Evolutionary conservation across 768 basidiomycete species (phyloP).

Genomic region (Xerocomellus dryophilus): DNA sequence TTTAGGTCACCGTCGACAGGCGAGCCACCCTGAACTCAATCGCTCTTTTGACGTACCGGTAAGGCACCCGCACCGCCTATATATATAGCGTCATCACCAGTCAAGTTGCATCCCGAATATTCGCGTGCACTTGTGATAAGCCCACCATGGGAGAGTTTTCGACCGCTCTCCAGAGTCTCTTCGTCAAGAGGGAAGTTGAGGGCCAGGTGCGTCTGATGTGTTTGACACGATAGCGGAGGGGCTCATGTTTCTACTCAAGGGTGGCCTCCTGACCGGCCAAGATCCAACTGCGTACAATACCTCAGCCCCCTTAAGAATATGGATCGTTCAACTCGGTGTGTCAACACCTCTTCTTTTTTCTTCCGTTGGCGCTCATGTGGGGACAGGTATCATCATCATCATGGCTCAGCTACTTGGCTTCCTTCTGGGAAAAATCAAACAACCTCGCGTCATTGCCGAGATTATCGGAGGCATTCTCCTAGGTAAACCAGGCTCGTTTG

Average conservation of each 20-base stretch:
- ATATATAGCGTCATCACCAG: not conserved
- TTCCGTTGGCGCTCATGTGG: not conserved
- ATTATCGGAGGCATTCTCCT: slow-evolving; percentile 88
- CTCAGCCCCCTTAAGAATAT: slow-evolving; percentile 68
- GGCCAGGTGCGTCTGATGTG: slow-evolving; percentile 25
- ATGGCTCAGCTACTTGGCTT: slow-evolving; percentile 75
- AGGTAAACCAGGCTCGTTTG: slow-evolving; percentile 43
- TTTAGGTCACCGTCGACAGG: not conserved
- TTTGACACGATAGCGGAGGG: not conserved
- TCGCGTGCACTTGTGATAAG: not conserved
- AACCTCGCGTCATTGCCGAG: slow-evolving; percentile 93
- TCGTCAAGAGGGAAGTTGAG: slow-evolving; percentile 20
- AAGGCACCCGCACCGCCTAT: not conserved
- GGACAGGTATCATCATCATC: slow-evolving; percentile 68
- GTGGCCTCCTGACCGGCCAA: slow-evolving; percentile 72
- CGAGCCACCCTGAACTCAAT: too few species aligned
- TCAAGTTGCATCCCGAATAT: too few species aligned
- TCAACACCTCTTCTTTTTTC: slow-evolving; percentile 3
- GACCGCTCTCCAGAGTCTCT: slow-evolving; percentile 18
- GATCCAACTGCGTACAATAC: slow-evolving; percentile 65
- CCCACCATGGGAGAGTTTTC: slow-evolving; percentile 41
- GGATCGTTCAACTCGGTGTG: slow-evolving; percentile 74
- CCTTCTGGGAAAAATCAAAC: slow-evolving; percentile 63
- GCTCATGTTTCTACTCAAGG: slow-evolving; percentile 39
- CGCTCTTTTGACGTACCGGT: not conserved